Percentiles rank a stretch among this genome's conserved stretches.
Evolutionary conservation across 75 land plant species (phyloP).

Genomic region (Larix kaempferi): DNA sequence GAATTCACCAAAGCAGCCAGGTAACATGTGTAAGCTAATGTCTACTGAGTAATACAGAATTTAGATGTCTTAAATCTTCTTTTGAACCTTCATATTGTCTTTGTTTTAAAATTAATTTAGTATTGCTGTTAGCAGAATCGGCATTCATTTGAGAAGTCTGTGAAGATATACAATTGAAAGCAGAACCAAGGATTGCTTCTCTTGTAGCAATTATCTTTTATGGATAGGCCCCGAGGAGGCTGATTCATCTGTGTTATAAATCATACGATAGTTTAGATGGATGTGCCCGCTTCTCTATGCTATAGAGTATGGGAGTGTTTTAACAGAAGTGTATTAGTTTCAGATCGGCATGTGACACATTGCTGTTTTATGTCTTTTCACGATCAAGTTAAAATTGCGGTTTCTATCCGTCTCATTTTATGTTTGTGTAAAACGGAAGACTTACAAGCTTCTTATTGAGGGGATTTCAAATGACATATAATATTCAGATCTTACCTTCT

Average conservation of each 20-base stretch:
- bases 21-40: conserved; percentile 8
- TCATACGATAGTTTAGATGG: background rate
- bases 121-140: conserved; percentile 60
- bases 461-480: background rate
- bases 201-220: background rate
- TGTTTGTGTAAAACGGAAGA: background rate
- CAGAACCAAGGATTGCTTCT: background rate
- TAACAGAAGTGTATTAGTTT: background rate
- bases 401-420: background rate
- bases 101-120: background rate
- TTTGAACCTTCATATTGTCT: background rate
- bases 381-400: background rate
- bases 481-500: background rate
- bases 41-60: background rate
- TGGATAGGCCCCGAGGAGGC: background rate
- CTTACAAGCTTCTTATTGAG: background rate
- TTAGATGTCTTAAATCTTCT: background rate
- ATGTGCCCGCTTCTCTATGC: background rate
- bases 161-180: conserved; percentile 78
- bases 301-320: background rate
- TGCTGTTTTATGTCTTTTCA: too few species aligned
- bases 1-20: conserved; percentile 56
- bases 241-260: background rate
- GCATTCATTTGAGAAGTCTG: conserved; percentile 82
- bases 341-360: background rate